Evolutionary conservation across 2,329 filamentous ascomycete species (phyloP).

Genomic region (Escovopsis weberi): DNA sequence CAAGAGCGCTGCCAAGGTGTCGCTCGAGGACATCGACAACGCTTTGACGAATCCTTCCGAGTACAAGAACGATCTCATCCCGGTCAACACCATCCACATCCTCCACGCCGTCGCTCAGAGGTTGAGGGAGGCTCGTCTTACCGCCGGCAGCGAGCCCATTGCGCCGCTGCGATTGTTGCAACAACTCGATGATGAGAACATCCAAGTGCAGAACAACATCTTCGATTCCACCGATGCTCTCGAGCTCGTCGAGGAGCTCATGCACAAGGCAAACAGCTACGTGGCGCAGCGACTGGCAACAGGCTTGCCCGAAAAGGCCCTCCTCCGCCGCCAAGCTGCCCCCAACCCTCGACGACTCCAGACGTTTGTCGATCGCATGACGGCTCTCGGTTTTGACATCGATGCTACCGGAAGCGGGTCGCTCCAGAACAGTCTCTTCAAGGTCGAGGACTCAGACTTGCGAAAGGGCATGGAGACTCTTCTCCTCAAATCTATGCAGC

Average conservation of each 20-base stretch:
- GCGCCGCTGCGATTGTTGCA: constrained; percentile 79
- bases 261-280: constrained; percentile 81
- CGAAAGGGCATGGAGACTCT: constrained; percentile 98
- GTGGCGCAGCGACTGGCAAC: constrained; percentile 72
- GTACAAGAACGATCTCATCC: constrained; percentile 49
- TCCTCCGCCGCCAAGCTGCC: constrained; percentile 72
- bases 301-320: constrained; percentile 77
- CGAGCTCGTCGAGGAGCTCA: constrained; percentile 87
- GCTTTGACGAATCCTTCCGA: constrained; percentile 52
- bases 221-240: constrained; percentile 83
- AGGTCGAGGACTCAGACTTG: constrained; percentile 73
- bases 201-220: constrained; percentile 90
- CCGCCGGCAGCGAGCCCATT: constrained; percentile 63
- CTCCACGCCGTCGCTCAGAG: constrained; percentile 74
- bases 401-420: constrained; percentile 81
- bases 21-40: constrained; percentile 73
- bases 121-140: constrained; percentile 78
- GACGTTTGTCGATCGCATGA: constrained; percentile 88
- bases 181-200: constrained; percentile 94
- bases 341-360: constrained; percentile 81
- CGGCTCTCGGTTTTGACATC: constrained; percentile 74
- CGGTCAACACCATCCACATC: constrained; percentile 64
- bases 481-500: constrained; percentile 86
- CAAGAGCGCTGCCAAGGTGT: constrained; percentile 77
- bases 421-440: constrained; percentile 89